Percentiles rank a stretch among this genome's conserved stretches.
Evolutionary conservation across 768 basidiomycete species (phyloP).

Genomic region (Boletus huronensis): DNA sequence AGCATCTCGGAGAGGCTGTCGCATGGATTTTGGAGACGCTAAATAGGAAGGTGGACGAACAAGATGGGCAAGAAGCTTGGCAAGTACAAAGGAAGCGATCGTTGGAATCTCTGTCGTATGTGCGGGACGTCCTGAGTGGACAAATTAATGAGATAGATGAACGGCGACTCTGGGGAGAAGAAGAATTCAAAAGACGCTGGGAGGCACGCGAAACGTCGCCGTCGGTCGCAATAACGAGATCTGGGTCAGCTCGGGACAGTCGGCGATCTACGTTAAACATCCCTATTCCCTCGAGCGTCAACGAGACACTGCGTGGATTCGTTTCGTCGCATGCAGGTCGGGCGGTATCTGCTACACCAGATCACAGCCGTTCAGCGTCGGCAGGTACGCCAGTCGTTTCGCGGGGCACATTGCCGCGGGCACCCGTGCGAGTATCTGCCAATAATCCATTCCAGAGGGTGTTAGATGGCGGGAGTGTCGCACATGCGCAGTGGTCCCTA

Average conservation of each 20-base stretch:
- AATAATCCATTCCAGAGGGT: slow-evolving; percentile 32
- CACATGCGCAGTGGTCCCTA: slow-evolving; percentile 5
- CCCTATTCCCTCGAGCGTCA: slow-evolving; percentile 15
- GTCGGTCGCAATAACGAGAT: slow-evolving; percentile 21
- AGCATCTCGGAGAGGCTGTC: slow-evolving; percentile 63
- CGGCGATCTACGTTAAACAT: slow-evolving; percentile 14
- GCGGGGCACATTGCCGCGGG: slow-evolving; percentile 18
- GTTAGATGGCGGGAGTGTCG: slow-evolving; percentile 6
- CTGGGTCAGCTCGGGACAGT: slow-evolving; percentile 13
- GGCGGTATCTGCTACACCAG: neutral
- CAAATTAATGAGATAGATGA: slow-evolving; percentile 56
- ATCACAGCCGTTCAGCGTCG: slow-evolving; percentile 19
- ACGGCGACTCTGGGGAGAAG: slow-evolving; percentile 59
- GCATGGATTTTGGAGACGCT: slow-evolving; percentile 73
- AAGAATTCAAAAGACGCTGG: slow-evolving; percentile 40
- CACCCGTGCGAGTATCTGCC: slow-evolving; percentile 24
- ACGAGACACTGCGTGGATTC: slow-evolving; percentile 22
- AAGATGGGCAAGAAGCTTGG: slow-evolving; percentile 36
- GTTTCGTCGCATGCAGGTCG: slow-evolving; percentile 15
- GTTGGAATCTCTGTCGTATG: slow-evolving; percentile 71
- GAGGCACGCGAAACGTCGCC: slow-evolving; percentile 26
- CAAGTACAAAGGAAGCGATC: slow-evolving; percentile 55
- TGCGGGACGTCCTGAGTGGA: slow-evolving; percentile 68
- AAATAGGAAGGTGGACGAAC: slow-evolving; percentile 46
- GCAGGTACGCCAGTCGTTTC: slow-evolving; percentile 4